Conservation (phyloP, 768 basidiomycete genomes). For the Nevesoporus exiguus region DNA sequence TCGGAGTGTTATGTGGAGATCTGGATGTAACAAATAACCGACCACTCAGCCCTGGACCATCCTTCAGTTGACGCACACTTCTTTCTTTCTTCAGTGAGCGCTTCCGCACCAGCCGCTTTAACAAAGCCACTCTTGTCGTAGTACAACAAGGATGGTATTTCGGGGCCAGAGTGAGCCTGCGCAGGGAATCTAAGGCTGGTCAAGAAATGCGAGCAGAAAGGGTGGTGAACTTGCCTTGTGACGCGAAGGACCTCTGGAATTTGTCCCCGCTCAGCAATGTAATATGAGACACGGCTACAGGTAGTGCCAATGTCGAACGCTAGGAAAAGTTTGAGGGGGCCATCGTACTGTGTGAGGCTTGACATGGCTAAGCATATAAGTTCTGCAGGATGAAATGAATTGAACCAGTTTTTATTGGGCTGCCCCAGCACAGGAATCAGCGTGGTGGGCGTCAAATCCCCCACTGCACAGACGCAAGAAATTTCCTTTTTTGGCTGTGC, state of each 20-base stretch:
- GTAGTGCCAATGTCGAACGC: neutral
- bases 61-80: neutral
- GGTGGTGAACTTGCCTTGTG: neutral
- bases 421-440: no score
- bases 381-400: no score
- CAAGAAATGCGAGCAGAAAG: neutral
- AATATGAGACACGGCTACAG: neutral
- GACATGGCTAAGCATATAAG: no score
- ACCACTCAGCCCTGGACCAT: neutral
- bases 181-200: neutral
- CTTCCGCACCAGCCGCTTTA: neutral
- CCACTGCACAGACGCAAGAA: no score
- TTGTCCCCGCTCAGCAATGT: neutral
- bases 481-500: no score
- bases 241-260: neutral
- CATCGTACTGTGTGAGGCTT: no score
- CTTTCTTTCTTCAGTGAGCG: neutral
- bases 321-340: neutral
- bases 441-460: no score
- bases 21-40: neutral
- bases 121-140: neutral
- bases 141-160: neutral
- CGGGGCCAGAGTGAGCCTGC: neutral
- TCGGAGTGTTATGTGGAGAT: neutral
- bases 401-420: no score